Conservation (phyloP, 352 stramenopile genomes). For the Phytophthora boehmeriae region DNA sequence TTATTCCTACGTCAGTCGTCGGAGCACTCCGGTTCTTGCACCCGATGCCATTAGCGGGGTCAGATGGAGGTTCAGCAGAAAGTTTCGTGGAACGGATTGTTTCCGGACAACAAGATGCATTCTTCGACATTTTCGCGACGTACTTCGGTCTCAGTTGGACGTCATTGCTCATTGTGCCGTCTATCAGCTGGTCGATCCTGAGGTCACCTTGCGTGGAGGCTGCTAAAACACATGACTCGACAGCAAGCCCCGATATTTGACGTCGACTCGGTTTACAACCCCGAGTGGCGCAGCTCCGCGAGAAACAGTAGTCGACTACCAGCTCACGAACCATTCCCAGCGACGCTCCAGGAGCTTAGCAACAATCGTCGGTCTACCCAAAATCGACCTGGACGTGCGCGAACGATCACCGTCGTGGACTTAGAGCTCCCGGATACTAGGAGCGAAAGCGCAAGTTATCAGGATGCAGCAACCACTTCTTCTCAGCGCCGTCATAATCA, state of each 20-base stretch:
- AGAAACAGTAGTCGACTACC: constrained; percentile 19
- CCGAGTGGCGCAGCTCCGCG: constrained; percentile 5
- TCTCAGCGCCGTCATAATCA: constrained; percentile 14
- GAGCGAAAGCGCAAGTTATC: constrained; percentile 16
- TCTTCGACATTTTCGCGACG: too few species aligned
- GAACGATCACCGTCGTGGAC: constrained; percentile 35
- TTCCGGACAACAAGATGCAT: too few species aligned
- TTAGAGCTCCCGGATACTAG: constrained; percentile 25
- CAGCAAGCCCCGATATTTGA: constrained; percentile 12
- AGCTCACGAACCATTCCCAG: constrained; percentile 13
- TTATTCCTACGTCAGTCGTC: too few species aligned
- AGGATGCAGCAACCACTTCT: constrained; percentile 6
- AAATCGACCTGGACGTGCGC: constrained; percentile 12
- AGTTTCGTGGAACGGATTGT: too few species aligned
- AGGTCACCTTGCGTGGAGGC: background rate
- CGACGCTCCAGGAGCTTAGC: constrained; percentile 19
- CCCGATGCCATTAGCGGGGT: too few species aligned
- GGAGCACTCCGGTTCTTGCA: too few species aligned
- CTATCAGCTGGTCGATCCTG: too few species aligned
- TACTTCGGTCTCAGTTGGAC: too few species aligned
- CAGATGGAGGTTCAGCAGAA: too few species aligned
- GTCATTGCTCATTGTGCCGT: too few species aligned
- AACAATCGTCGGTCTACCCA: constrained; percentile 6
- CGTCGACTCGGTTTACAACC: constrained; percentile 13
- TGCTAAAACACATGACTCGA: constrained; percentile 12